Evolutionary conservation across 148 eudicot genomes (phyloP).

Genomic region (Cornus controversa): DNA sequence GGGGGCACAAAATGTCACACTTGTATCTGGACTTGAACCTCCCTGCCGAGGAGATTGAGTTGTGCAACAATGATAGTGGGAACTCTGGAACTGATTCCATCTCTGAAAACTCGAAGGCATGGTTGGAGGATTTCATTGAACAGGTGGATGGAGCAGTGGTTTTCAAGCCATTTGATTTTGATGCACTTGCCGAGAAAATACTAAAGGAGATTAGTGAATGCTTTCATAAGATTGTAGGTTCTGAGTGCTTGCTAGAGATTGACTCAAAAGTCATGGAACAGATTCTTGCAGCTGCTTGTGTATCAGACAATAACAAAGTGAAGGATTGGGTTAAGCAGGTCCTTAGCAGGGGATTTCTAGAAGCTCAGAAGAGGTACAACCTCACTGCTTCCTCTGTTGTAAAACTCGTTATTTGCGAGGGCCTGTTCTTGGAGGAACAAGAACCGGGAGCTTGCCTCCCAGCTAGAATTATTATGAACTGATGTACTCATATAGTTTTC

Average conservation of each 20-base stretch:
- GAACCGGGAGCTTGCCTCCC: slow-evolving; percentile 49
- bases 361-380: slow-evolving; percentile 47
- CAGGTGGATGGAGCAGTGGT: slow-evolving; percentile 44
- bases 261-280: slow-evolving; percentile 58
- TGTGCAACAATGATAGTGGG: slow-evolving; percentile 4
- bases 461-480: slow-evolving; percentile 37
- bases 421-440: slow-evolving; percentile 35
- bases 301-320: slow-evolving; percentile 27
- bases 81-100: slow-evolving; percentile 17
- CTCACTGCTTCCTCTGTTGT: slow-evolving; percentile 32
- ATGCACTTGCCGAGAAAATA: slow-evolving; percentile 44
- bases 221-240: slow-evolving; percentile 34
- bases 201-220: slow-evolving; percentile 29
- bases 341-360: slow-evolving; percentile 51
- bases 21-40: slow-evolving; percentile 65
- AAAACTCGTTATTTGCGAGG: slow-evolving; percentile 45
- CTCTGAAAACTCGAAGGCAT: slow-evolving; percentile 24
- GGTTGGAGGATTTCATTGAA: slow-evolving; percentile 53
- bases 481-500: slow-evolving; percentile 12
- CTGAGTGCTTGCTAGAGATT: slow-evolving; percentile 48
- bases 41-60: slow-evolving; percentile 56
- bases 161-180: slow-evolving; percentile 63
- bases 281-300: slow-evolving; percentile 55
- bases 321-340: slow-evolving; percentile 65
- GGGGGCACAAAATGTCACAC: slow-evolving; percentile 35